Evolutionary conservation across 768 basidiomycete species (phyloP).

Genomic region (Termitomyces heimii): DNA sequence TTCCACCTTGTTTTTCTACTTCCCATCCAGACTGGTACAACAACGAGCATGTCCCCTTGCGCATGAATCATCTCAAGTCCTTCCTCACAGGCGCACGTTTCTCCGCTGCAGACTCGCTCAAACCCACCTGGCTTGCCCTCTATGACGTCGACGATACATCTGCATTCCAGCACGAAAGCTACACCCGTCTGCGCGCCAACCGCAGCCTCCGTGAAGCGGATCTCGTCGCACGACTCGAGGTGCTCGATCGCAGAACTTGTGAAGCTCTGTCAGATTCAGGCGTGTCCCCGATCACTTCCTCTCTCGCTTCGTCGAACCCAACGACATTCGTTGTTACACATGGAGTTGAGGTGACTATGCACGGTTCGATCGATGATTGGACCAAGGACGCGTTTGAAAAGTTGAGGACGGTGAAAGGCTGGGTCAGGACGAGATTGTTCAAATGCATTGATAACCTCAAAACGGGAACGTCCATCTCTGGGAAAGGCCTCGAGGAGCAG

Average conservation of each 20-base stretch:
- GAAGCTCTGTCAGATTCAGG: conserved; percentile 29
- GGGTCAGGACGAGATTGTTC: conserved; percentile 34
- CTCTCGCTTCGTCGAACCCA: conserved; percentile 24
- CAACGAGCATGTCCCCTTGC: conserved; percentile 48
- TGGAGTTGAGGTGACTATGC: conserved; percentile 17
- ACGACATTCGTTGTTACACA: conserved; percentile 26
- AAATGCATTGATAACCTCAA: conserved; percentile 35
- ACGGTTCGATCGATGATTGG: conserved; percentile 18
- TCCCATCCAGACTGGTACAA: conserved; percentile 44
- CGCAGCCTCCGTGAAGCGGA: conserved; percentile 37
- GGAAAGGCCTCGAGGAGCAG: conserved; percentile 23
- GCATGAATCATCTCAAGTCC: conserved; percentile 36
- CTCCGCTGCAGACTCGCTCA: conserved; percentile 26
- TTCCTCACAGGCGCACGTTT: conserved; percentile 47
- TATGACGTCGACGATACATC: conserved; percentile 40
- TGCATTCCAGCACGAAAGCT: conserved; percentile 34
- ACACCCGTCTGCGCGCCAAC: conserved; percentile 37
- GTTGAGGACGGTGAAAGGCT: conserved; percentile 23
- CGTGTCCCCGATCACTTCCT: conserved; percentile 22
- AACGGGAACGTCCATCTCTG: conserved; percentile 21
- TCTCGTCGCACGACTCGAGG: conserved; percentile 33
- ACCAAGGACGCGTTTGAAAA: conserved; percentile 11
- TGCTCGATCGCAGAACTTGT: conserved; percentile 38
- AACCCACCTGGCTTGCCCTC: conserved; percentile 42
- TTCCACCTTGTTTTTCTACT: background rate